Evolutionary conservation across 768 basidiomycete genomes (phyloP).

Genomic region (Pleurotus djamor): DNA sequence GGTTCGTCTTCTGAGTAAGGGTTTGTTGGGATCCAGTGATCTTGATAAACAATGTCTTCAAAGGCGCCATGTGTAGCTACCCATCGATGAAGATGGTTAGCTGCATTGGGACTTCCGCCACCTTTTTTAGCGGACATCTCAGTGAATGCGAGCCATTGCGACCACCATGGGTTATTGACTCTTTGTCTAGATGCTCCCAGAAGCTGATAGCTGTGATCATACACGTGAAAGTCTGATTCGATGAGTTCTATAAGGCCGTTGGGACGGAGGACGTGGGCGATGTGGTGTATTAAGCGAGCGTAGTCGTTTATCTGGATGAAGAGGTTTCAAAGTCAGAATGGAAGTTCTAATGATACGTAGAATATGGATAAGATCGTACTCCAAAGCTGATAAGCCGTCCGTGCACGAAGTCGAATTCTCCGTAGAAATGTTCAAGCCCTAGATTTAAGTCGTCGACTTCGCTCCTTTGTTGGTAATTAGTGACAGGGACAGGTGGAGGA

Average conservation of each 20-base stretch:
- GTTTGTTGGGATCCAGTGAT: constrained; percentile 64
- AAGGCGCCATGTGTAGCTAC: constrained; percentile 50
- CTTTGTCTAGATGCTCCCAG: constrained; percentile 39
- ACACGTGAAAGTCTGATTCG: constrained; percentile 68
- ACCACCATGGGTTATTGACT: constrained; percentile 52
- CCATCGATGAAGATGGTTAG: constrained; percentile 55
- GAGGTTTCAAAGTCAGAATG: constrained; percentile 6
- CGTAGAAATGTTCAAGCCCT: constrained; percentile 79
- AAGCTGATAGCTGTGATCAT: constrained; percentile 46
- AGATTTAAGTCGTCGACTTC: constrained; percentile 87
- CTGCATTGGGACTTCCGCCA: constrained; percentile 66
- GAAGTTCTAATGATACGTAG: constrained; percentile 7
- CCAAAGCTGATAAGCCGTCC: constrained; percentile 71
- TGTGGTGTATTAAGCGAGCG: constrained; percentile 59
- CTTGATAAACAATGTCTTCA: constrained; percentile 54
- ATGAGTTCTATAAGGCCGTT: constrained; percentile 64
- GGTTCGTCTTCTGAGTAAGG: constrained; percentile 36
- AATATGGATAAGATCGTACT: constrained; percentile 39
- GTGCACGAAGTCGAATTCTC: constrained; percentile 76
- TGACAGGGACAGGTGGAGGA: not conserved
- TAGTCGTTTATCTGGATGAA: constrained; percentile 65
- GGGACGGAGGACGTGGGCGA: constrained; percentile 63
- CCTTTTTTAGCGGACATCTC: constrained; percentile 48
- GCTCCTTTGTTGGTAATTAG: too few species aligned
- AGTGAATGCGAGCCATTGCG: constrained; percentile 61